These are phyloP conservation scores for Jatropha podagrica DNA, from an alignment of 441 rosid genomes.

Conservation along the genomic window DNA sequence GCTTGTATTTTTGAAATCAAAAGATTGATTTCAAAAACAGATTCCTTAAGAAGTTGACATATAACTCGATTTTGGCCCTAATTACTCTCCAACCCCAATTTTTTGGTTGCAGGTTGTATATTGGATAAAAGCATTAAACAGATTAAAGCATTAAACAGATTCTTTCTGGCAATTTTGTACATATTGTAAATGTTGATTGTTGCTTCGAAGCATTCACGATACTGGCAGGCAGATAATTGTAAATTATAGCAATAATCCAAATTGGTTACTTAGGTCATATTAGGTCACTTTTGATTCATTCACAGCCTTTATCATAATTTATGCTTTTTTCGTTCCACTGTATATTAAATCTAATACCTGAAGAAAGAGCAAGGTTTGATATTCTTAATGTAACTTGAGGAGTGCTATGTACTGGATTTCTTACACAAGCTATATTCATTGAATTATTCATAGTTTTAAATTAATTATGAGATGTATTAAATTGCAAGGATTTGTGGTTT, in stretches of 20 bases:
- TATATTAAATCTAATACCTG: conserved; percentile 17
- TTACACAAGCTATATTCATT: not conserved
- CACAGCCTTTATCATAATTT: conserved; percentile 2
- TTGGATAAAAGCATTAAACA: conserved; percentile 21
- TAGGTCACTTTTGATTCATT: conserved; percentile 26
- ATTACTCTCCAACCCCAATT: not conserved
- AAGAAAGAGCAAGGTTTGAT: not conserved
- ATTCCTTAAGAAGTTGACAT: not conserved
- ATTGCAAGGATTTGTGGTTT: too few species aligned
- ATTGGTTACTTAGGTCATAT: conserved; percentile 21
- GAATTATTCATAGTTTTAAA: too few species aligned
- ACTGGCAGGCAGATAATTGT: conserved; percentile 26
- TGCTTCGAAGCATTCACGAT: conserved; percentile 15
- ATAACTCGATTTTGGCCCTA: not conserved
- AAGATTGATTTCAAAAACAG: not conserved
- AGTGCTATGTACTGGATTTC: not conserved
- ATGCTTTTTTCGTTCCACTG: conserved; percentile 20
- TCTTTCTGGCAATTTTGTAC: conserved; percentile 41
- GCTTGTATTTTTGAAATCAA: not conserved
- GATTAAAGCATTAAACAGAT: conserved; percentile 33
- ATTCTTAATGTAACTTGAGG: not conserved
- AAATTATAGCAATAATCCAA: conserved; percentile 14
- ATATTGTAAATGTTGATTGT: conserved; percentile 33
- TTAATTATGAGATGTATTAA: too few species aligned
- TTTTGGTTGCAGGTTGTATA: conserved; percentile 43